Conservation (phyloP, 1,284 basidiomycete genomes). For the Pisolithus thermaeus region DNA sequence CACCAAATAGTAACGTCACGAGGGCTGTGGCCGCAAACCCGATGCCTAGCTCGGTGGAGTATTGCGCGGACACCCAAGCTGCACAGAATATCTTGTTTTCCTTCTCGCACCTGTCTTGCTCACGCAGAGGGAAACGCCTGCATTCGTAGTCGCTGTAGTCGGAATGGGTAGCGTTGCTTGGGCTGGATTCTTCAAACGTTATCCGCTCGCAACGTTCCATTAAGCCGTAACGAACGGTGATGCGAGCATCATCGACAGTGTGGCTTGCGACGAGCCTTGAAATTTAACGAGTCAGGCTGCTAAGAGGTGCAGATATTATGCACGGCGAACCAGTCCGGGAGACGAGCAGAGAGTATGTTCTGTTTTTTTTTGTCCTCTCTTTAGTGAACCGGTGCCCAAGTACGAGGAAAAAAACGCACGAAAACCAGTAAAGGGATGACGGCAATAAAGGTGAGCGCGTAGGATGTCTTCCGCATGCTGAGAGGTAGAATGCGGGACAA, state of each 20-base stretch:
- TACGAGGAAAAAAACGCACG: slow-evolving; percentile 34
- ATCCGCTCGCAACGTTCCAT: slow-evolving; percentile 50
- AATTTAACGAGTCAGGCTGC: slow-evolving; percentile 18
- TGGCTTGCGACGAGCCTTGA: slow-evolving; percentile 55
- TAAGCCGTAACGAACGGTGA: slow-evolving; percentile 56
- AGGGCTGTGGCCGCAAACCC: slow-evolving; percentile 58
- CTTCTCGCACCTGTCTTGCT: slow-evolving; percentile 55
- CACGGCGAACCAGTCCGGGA: slow-evolving; percentile 57
- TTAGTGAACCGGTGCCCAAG: neutral
- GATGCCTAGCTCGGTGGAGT: slow-evolving; percentile 53
- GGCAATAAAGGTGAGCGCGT: slow-evolving; percentile 52
- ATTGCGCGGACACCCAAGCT: slow-evolving; percentile 65
- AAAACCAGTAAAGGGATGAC: slow-evolving; percentile 46
- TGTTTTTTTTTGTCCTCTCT: slow-evolving; percentile 20
- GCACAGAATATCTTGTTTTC: slow-evolving; percentile 58
- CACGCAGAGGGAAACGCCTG: slow-evolving; percentile 57
- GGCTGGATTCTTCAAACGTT: slow-evolving; percentile 43
- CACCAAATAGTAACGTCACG: slow-evolving; percentile 55
- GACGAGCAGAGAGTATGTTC: slow-evolving; percentile 54
- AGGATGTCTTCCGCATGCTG: slow-evolving; percentile 62
- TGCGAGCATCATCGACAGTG: slow-evolving; percentile 41
- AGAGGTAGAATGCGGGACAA: neutral
- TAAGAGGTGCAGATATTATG: slow-evolving; percentile 9
- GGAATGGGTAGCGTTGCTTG: slow-evolving; percentile 37
- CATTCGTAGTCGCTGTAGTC: slow-evolving; percentile 56